Evolutionary conservation across 2,329 filamentous ascomycete species (phyloP).

Genomic region (Hypoxylon sp.): DNA sequence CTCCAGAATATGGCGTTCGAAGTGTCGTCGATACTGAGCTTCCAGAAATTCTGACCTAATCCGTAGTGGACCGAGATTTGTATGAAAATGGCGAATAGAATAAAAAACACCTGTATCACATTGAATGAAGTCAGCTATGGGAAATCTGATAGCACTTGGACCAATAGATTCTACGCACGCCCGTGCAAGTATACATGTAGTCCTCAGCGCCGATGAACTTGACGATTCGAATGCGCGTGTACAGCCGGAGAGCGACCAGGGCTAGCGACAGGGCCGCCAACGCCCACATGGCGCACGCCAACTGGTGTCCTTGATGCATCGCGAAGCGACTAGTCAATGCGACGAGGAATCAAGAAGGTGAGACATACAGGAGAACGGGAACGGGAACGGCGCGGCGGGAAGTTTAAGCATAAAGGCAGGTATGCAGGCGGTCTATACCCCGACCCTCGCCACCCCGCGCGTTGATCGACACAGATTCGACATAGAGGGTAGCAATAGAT

Average conservation of each 20-base stretch:
- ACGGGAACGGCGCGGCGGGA: background rate
- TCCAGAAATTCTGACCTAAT: slow-evolving; percentile 55
- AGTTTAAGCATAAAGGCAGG: slow-evolving; percentile 21
- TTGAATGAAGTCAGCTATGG: slow-evolving; percentile 4
- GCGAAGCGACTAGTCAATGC: slow-evolving; percentile 29
- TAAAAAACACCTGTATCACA: slow-evolving; percentile 48
- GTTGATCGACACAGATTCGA: slow-evolving; percentile 27
- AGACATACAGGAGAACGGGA: slow-evolving; percentile 25
- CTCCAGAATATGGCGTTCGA: slow-evolving; percentile 59
- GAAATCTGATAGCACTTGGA: background rate
- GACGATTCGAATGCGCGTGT: slow-evolving; percentile 54
- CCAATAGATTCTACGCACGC: slow-evolving; percentile 39
- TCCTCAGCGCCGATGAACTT: slow-evolving; percentile 57
- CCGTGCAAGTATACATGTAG: slow-evolving; percentile 56
- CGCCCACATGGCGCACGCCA: slow-evolving; percentile 55
- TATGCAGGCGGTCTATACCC: background rate
- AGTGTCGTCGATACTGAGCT: slow-evolving; percentile 51
- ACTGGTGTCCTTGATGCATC: slow-evolving; percentile 53
- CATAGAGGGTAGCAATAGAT: slow-evolving; percentile 17
- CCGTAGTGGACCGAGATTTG: slow-evolving; percentile 56
- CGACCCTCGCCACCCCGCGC: slow-evolving; percentile 12
- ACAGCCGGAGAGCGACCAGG: slow-evolving; percentile 48
- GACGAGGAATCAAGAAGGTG: slow-evolving; percentile 24
- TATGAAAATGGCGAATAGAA: slow-evolving; percentile 55
- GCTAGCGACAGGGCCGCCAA: slow-evolving; percentile 53